These are phyloP conservation scores for Petunia secreta DNA, from an alignment of 257 asterid species.

Conservation along the genomic window DNA sequence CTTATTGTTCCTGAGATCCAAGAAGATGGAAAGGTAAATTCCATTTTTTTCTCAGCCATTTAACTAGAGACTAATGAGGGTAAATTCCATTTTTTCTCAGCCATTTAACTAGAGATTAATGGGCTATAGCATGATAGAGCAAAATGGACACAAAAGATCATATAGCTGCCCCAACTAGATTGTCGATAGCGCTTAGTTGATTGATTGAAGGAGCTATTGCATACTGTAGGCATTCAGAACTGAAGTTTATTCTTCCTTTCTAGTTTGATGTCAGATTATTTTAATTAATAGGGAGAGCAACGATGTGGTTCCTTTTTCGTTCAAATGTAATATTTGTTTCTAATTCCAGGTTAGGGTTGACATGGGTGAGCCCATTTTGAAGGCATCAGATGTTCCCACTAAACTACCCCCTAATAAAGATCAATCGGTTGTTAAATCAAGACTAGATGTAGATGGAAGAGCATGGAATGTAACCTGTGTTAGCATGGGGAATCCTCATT, in stretches of 20 bases:
- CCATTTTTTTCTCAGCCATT: conserved; percentile 18
- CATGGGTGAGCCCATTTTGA: conserved; percentile 92
- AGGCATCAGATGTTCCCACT: conserved; percentile 91
- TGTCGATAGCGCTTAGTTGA: neutral
- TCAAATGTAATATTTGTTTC: conserved; percentile 25
- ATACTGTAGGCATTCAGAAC: neutral
- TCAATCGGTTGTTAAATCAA: conserved; percentile 66
- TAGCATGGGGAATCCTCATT: conserved; percentile 95
- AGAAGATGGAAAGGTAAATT: conserved; percentile 83
- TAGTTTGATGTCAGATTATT: neutral
- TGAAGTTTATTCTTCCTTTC: neutral
- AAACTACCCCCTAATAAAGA: conserved; percentile 63
- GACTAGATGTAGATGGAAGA: conserved; percentile 61
- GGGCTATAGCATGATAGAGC: neutral
- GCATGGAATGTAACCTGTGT: conserved; percentile 82
- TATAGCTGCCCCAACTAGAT: neutral
- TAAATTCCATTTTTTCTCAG: conserved; percentile 32
- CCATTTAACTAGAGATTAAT: neutral
- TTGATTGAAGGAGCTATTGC: neutral
- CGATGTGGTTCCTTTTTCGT: neutral
- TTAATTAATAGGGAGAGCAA: neutral
- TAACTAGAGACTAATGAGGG: conserved; percentile 35
- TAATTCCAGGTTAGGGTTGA: conserved; percentile 79
- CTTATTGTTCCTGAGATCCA: conserved; percentile 86
- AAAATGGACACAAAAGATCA: neutral